phyloP scores from a whole-genome alignment of 2,329 filamentous ascomycete species.

The Alternaria burnsii region DNA sequence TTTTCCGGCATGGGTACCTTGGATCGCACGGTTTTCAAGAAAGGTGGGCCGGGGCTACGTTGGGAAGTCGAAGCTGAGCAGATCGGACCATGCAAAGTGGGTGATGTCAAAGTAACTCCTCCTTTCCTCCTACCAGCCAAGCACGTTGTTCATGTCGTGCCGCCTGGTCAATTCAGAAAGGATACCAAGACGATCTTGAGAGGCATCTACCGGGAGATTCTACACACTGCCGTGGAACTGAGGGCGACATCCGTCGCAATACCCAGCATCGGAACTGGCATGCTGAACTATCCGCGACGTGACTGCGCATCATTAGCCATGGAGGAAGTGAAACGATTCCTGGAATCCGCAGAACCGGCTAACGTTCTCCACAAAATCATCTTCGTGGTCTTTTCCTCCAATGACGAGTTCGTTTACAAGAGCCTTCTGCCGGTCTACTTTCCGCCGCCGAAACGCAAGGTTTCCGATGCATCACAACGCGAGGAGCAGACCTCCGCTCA shows the following conservation, averaged over 20 bases:
- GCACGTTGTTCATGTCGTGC: constrained; percentile 42
- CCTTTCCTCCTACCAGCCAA: constrained; percentile 42
- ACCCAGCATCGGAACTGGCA: constrained; percentile 44
- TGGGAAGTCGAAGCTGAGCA: constrained; percentile 23
- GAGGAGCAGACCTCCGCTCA: constrained; percentile 36
- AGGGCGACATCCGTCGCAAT: constrained; percentile 44
- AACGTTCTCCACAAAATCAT: constrained; percentile 41
- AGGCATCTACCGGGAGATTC: constrained; percentile 39
- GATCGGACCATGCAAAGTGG: constrained; percentile 37
- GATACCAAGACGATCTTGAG: constrained; percentile 37
- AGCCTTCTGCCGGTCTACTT: constrained; percentile 44
- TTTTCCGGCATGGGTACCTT: constrained; percentile 43
- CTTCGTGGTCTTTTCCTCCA: constrained; percentile 40
- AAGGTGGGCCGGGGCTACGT: constrained; percentile 37
- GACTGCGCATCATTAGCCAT: constrained; percentile 44
- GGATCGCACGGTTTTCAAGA: constrained; percentile 41
- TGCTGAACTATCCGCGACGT: constrained; percentile 37
- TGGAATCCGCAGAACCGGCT: constrained; percentile 33
- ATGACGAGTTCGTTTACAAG: constrained; percentile 44
- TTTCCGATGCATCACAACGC: constrained; percentile 6
- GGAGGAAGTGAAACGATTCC: constrained; percentile 44
- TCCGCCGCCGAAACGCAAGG: constrained; percentile 31
- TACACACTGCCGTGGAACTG: constrained; percentile 34
- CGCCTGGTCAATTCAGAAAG: constrained; percentile 33
- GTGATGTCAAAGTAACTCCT: constrained; percentile 38